Evolutionary conservation across 2,329 filamentous ascomycete genomes (phyloP), one percentile per base, ranked within the genome.

Genomic region (Daldinia sp.): DNA sequence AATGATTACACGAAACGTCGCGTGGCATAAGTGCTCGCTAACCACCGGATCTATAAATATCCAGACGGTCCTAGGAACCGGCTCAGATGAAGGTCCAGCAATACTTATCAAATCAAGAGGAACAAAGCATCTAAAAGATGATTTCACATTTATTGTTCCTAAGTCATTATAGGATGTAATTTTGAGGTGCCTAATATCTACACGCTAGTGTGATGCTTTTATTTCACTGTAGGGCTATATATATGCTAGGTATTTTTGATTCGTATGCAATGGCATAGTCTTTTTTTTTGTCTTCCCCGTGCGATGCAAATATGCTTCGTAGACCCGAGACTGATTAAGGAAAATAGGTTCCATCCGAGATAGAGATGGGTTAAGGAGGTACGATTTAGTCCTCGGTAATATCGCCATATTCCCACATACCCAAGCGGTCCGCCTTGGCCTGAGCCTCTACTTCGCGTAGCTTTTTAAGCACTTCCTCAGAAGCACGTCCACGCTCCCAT

Each of bases 321-420:
- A 39, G 51, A 37, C 66, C 20, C 39, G 13, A 58, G 37, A 41
- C 15, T 56, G 13, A 53, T 18, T 28, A 35, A 57, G 58, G 50
- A 53, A 65, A 57, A 59, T 20, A 13, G 26, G 28, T 33, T 28
- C 20, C 35, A 28, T 44, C 33, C 35, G 35, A 23, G 9, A 18
- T 12, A 28, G 15, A 23, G 35, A 50, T 20, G 6, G 48, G 53
- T 20, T 5, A 13, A 26, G 28, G 10, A n/a, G 10, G 6, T 33
- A 30, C 10, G 20, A n/a, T 20, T 79, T 89, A 94, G 77, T 97
- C 93, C 83, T 97, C 94, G 13, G 93, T 97, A 77, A 97, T 86
- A 80, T 98, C 96, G 74, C 96, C 96, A 81, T 98, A 99, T 87
- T 99, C 96, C 94, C 95, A 99, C 88, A 97, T 96, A 48, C 96